Evolutionary conservation across 2,329 filamentous ascomycete genomes (phyloP).

Genomic region (Talaromyces sp.): DNA sequence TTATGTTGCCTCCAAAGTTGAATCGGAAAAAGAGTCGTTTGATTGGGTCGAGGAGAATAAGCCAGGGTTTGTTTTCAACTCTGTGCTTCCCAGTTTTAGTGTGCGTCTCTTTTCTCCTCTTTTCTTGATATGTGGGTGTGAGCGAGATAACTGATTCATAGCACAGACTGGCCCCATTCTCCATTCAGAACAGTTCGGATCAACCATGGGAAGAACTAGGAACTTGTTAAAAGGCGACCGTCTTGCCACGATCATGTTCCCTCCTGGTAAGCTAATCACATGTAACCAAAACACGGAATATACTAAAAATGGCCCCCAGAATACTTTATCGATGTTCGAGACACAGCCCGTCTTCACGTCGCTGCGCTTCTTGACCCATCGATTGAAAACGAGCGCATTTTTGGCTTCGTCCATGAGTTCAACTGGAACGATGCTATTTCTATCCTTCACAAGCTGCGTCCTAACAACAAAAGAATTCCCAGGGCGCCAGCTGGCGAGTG

Average conservation of each 20-base stretch:
- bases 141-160: no score
- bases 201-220: background rate
- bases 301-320: conserved; percentile 21
- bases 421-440: conserved; percentile 26
- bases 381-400: conserved; percentile 46
- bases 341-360: conserved; percentile 48
- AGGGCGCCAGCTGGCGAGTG: background rate
- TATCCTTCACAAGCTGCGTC: conserved; percentile 27
- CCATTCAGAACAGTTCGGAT: background rate
- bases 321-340: conserved; percentile 42
- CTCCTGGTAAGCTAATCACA: background rate
- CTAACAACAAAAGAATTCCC: conserved; percentile 14
- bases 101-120: conserved; percentile 13
- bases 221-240: background rate
- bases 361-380: conserved; percentile 44
- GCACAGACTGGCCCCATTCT: background rate
- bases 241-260: background rate
- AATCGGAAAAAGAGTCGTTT: conserved; percentile 42
- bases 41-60: conserved; percentile 39
- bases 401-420: conserved; percentile 46
- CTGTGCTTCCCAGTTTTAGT: conserved; percentile 27
- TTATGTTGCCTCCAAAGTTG: conserved; percentile 44
- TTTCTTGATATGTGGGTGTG: no score
- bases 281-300: background rate
- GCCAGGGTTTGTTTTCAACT: conserved; percentile 39